A percentile compares a stretch with the other conserved stretches of the same genome.
phyloP scores from a whole-genome alignment of 139 green algal genomes.

The Bryopsis sp. region DNA sequence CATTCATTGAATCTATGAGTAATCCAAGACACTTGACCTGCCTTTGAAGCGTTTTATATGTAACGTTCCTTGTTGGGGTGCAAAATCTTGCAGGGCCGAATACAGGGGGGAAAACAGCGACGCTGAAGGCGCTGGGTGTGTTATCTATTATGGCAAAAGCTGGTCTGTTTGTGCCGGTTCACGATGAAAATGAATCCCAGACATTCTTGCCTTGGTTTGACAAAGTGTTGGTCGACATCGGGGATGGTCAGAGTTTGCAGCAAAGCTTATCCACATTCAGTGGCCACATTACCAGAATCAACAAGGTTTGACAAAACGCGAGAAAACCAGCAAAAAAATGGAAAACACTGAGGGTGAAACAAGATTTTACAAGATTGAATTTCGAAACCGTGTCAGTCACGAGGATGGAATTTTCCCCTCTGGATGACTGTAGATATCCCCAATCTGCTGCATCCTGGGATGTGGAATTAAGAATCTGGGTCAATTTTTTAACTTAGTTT shows the following conservation, averaged over 20 bases:
- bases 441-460: too few species aligned
- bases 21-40: too few species aligned
- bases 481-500: too few species aligned
- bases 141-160: slow-evolving; percentile 69
- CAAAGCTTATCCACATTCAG: slow-evolving; percentile 93
- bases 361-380: too few species aligned
- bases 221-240: slow-evolving; percentile 84
- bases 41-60: too few species aligned
- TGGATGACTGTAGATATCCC: too few species aligned
- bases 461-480: too few species aligned
- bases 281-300: slow-evolving; percentile 63
- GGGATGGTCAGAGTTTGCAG: slow-evolving; percentile 66
- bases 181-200: slow-evolving; percentile 8
- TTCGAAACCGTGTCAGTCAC: too few species aligned
- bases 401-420: too few species aligned
- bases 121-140: slow-evolving; percentile 83
- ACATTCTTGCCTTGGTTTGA: slow-evolving; percentile 48
- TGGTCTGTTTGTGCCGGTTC: slow-evolving; percentile 55
- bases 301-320: slow-evolving; percentile 33
- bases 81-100: slow-evolving; percentile 17
- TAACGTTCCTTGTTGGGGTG: too few species aligned
- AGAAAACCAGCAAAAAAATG: too few species aligned
- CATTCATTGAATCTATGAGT: slow-evolving; percentile 3
- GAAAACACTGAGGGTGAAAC: too few species aligned
- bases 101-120: slow-evolving; percentile 83